phyloP scores from a whole-genome alignment of 2,329 filamentous ascomycete genomes.

The Venturia asperata region DNA sequence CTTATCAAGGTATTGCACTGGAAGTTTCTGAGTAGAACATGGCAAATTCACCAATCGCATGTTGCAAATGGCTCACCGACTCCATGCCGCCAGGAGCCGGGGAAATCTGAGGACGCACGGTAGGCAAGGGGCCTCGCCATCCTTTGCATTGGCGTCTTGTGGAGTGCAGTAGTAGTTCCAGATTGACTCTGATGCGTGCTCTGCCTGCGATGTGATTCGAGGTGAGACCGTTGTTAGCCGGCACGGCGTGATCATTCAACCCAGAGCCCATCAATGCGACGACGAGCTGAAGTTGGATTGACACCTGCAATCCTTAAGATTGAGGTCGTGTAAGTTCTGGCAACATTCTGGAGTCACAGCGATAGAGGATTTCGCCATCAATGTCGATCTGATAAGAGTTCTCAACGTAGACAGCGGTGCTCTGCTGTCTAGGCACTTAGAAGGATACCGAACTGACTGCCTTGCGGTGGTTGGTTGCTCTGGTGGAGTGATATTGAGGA shows the following conservation, averaged over 20 bases:
- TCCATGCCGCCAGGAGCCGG: background rate
- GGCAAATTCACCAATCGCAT: background rate
- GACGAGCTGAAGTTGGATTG: no score
- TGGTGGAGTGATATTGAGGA: background rate
- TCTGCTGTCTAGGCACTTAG: background rate
- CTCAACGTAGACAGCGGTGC: background rate
- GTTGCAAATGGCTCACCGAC: constrained; percentile 7
- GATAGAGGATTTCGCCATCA: background rate
- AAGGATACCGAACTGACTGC: background rate
- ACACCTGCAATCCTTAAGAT: no score
- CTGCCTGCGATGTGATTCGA: background rate
- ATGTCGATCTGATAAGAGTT: background rate
- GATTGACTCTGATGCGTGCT: background rate
- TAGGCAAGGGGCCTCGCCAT: constrained; percentile 2
- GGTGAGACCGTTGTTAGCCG: background rate
- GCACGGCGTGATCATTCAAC: background rate
- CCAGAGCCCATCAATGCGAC: background rate
- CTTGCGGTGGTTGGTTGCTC: background rate
- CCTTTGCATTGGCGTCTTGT: background rate
- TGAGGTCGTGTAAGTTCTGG: no score
- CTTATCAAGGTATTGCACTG: no score
- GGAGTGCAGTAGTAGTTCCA: constrained; percentile 5
- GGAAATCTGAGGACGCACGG: background rate
- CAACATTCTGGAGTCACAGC: no score
- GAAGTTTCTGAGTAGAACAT: background rate